phyloP scores from a whole-genome alignment of 208 protist genomes.

The Trypanosoma congolense region DNA sequence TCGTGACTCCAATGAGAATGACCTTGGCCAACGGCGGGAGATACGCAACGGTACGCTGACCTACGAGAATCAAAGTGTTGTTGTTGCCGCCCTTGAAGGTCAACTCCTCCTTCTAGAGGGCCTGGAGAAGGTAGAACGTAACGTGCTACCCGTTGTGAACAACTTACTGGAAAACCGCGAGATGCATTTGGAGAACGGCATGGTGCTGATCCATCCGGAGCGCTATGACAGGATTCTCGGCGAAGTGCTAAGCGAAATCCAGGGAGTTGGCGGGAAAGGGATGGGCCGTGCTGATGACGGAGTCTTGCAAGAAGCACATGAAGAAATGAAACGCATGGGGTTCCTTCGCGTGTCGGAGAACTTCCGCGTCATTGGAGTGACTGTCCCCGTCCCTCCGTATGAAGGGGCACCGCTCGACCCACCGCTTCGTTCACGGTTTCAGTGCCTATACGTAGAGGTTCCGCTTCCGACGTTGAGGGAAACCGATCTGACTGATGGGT shows the following conservation, averaged over 20 bases:
- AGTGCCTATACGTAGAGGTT: constrained; percentile 71
- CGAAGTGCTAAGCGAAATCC: constrained; percentile 27
- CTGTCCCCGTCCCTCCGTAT: constrained; percentile 87
- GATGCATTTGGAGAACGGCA: constrained; percentile 93
- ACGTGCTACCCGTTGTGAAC: constrained; percentile 93
- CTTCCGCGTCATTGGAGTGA: constrained; percentile 93
- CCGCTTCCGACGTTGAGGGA: constrained; percentile 28
- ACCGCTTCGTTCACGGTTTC: constrained; percentile 78
- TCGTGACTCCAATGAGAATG: constrained; percentile 93
- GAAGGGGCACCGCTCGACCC: constrained; percentile 85
- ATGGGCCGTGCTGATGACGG: not conserved
- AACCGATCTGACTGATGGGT: not conserved
- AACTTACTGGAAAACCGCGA: constrained; percentile 95
- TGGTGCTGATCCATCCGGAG: constrained; percentile 82
- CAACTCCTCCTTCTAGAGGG: constrained; percentile 94
- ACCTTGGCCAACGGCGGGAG: constrained; percentile 93
- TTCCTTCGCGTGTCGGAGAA: constrained; percentile 86
- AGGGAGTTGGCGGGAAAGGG: not conserved
- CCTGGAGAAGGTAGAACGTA: constrained; percentile 92
- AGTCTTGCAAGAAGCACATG: constrained; percentile 26
- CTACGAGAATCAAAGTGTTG: constrained; percentile 91
- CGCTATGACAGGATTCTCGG: constrained; percentile 85
- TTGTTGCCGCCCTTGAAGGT: constrained; percentile 85
- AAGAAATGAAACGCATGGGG: constrained; percentile 58
- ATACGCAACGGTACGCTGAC: constrained; percentile 82